Conservation (phyloP, 495 filamentous ascomycete genomes). For the Xylaria castorea region DNA sequence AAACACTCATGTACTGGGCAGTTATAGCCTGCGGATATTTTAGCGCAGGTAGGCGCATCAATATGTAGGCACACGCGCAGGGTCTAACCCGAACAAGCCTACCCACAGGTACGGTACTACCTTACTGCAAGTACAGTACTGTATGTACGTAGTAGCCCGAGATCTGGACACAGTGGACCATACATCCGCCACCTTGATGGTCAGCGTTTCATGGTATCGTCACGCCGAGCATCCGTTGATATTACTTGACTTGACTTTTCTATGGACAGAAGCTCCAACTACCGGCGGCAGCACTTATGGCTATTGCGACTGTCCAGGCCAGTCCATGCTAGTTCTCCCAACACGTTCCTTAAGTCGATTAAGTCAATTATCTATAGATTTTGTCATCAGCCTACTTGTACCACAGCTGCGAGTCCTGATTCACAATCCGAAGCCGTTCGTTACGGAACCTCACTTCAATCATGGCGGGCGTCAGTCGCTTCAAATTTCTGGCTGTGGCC, state of each 20-base stretch:
- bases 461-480: conserved; percentile 83
- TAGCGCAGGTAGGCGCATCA: not conserved
- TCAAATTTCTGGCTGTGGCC: conserved; percentile 89
- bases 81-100: conserved; percentile 10
- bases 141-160: not conserved
- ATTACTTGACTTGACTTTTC: not conserved
- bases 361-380: not conserved
- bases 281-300: conserved; percentile 6
- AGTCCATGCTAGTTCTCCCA: not conserved
- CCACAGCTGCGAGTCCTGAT: conserved; percentile 7
- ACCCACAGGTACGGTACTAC: not conserved
- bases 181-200: conserved; percentile 21
- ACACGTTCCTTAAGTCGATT: conserved; percentile 11
- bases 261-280: conserved; percentile 2
- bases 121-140: no score
- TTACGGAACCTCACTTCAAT: conserved; percentile 21
- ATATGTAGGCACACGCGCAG: not conserved
- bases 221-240: not conserved
- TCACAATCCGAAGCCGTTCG: conserved; percentile 1
- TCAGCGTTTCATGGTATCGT: conserved; percentile 3
- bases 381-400: not conserved
- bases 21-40: not conserved
- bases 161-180: conserved; percentile 21
- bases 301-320: not conserved
- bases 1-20: no score